Conservation (phyloP, 441 rosid genomes). For the Gossypium laxum region DNA sequence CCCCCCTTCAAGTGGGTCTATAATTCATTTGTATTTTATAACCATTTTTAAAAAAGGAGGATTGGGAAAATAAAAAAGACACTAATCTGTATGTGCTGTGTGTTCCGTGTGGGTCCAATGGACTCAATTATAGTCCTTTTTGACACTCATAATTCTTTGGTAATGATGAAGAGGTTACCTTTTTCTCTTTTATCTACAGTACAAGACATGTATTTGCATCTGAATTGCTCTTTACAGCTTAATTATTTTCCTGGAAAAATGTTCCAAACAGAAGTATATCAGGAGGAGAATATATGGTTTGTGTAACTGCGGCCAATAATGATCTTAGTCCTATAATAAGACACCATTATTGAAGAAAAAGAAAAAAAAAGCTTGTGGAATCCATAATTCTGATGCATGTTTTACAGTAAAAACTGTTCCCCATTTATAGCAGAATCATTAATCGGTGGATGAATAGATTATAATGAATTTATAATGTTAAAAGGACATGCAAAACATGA, state of each 20-base stretch:
- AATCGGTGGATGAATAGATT: neutral
- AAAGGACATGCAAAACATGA: constrained; percentile 7
- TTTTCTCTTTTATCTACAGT: constrained; percentile 24
- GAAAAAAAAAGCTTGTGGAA: constrained; percentile 32
- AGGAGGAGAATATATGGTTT: constrained; percentile 18
- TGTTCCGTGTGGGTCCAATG: constrained; percentile 48
- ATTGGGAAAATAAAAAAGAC: constrained; percentile 32
- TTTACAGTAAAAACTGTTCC: neutral
- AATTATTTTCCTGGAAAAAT: constrained; percentile 15
- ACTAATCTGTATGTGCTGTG: constrained; percentile 40
- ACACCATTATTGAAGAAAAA: constrained; percentile 42
- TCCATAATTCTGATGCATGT: too few relatives aligned
- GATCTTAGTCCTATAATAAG: constrained; percentile 25
- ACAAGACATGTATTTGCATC: constrained; percentile 25
- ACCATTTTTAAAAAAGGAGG: neutral
- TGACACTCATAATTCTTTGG: constrained; percentile 40
- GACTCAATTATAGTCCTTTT: constrained; percentile 53
- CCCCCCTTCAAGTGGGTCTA: neutral
- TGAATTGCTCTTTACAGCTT: constrained; percentile 2
- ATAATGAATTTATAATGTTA: constrained; percentile 10
- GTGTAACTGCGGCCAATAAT: constrained; percentile 35
- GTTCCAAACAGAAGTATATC: neutral
- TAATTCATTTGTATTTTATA: neutral
- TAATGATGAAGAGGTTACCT: constrained; percentile 41
- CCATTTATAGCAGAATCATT: constrained; percentile 11